These are phyloP conservation scores for Xylaria sp. DNA, from an alignment of 2,329 filamentous ascomycete genomes.

Conservation along the genomic window DNA sequence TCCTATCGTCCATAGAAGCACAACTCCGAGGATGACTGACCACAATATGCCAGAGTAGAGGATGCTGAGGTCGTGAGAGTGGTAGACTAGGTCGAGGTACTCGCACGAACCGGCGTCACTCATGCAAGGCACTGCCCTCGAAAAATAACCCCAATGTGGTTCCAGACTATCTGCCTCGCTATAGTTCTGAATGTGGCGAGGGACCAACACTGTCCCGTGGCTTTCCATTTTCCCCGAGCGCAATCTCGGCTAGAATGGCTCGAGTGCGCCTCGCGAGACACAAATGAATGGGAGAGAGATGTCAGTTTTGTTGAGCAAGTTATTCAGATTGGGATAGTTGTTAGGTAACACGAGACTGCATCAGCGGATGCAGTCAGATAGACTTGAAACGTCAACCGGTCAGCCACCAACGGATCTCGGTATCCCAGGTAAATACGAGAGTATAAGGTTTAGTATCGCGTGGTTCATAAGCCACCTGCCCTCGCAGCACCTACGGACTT, in stretches of 20 bases:
- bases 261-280: not conserved
- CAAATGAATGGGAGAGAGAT: not conserved
- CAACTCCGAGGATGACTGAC: slow-evolving; percentile 57
- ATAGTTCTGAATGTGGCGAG: slow-evolving; percentile 59
- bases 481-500: slow-evolving; percentile 3
- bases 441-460: not conserved
- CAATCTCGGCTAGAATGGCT: not conserved
- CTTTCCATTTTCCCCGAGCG: slow-evolving; percentile 39
- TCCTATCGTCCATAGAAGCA: slow-evolving; percentile 57
- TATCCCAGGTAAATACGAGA: not conserved
- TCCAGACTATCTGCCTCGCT: slow-evolving; percentile 53
- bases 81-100: slow-evolving; percentile 66
- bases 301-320: not conserved
- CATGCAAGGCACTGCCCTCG: slow-evolving; percentile 65
- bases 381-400: not conserved
- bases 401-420: too few species aligned
- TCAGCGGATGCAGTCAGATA: not conserved
- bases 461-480: not conserved
- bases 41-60: slow-evolving; percentile 63
- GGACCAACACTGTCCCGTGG: slow-evolving; percentile 36
- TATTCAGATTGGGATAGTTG: not conserved
- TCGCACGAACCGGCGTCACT: slow-evolving; percentile 67
- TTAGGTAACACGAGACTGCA: not conserved
- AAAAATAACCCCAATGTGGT: slow-evolving; percentile 67
- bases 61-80: slow-evolving; percentile 61